phyloP scores from a whole-genome alignment of 306 rosid species.

The Begonia masoniana region DNA sequence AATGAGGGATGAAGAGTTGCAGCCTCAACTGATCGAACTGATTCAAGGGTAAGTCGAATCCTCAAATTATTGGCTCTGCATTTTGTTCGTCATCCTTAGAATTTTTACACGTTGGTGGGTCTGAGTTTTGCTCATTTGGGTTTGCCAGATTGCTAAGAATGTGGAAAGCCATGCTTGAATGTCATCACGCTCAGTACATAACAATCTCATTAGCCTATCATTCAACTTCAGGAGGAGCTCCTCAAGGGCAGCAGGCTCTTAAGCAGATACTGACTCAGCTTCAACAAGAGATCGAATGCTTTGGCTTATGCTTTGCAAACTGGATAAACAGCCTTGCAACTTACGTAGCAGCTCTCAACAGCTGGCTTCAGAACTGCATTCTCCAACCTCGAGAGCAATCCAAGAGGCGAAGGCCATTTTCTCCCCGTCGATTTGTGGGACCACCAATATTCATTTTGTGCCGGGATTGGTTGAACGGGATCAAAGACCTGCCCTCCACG shows the following conservation, averaged over 20 bases:
- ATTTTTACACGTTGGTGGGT: too few relatives aligned
- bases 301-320: conserved; percentile 81
- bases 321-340: conserved; percentile 91
- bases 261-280: conserved; percentile 44
- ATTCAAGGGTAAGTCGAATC: conserved; percentile 50
- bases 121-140: not conserved
- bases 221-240: conserved; percentile 31
- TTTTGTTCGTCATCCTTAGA: too few relatives aligned
- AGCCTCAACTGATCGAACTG: conserved; percentile 69
- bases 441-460: conserved; percentile 79
- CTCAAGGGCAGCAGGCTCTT: conserved; percentile 51
- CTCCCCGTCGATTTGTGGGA: conserved; percentile 70
- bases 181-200: conserved; percentile 93
- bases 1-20: conserved; percentile 92
- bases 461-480: conserved; percentile 76
- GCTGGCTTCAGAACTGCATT: conserved; percentile 79
- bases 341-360: conserved; percentile 66
- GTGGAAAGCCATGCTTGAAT: conserved; percentile 99
- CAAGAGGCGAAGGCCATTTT: conserved; percentile 60
- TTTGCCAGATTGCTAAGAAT: conserved; percentile 49
- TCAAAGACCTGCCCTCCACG: conserved; percentile 57
- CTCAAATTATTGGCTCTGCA: too few relatives aligned
- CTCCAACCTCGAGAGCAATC: conserved; percentile 59
- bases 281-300: conserved; percentile 67
- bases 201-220: conserved; percentile 95